Conservation (phyloP, 2,329 filamentous ascomycete genomes). For the Escovopsis weberi region DNA sequence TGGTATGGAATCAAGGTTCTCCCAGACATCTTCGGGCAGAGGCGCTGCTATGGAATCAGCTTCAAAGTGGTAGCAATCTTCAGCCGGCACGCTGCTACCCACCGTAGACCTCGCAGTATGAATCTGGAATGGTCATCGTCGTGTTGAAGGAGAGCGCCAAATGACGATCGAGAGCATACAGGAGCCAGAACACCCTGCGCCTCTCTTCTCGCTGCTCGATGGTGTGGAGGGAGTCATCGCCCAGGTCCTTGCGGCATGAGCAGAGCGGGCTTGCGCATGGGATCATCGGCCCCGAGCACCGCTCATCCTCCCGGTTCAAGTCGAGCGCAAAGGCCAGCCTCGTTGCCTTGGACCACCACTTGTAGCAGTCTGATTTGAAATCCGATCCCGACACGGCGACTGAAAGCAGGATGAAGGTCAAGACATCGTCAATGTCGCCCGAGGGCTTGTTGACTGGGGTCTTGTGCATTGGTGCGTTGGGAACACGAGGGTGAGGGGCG, state of each 20-base stretch:
- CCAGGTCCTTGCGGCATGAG: constrained; percentile 16
- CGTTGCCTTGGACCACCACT: constrained; percentile 31
- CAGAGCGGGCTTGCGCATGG: constrained; percentile 18
- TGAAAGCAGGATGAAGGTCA: constrained; percentile 30
- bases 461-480: constrained; percentile 10
- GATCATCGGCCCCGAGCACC: constrained; percentile 13
- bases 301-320: constrained; percentile 24
- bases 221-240: constrained; percentile 11
- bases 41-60: constrained; percentile 14
- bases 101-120: constrained; percentile 28
- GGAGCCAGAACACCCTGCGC: constrained; percentile 31
- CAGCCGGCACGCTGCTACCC: neutral
- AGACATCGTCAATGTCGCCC: constrained; percentile 25
- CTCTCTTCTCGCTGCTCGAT: constrained; percentile 31
- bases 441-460: constrained; percentile 21
- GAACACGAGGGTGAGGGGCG: constrained; percentile 12
- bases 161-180: constrained; percentile 33
- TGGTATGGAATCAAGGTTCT: constrained; percentile 20
- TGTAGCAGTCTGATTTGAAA: constrained; percentile 32
- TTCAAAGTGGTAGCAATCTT: neutral
- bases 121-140: constrained; percentile 28
- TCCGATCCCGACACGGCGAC: constrained; percentile 32
- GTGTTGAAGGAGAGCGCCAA: constrained; percentile 32
- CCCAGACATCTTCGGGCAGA: constrained; percentile 26
- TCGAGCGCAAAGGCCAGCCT: constrained; percentile 23